Evolutionary conservation across 2,329 filamentous ascomycete genomes (phyloP).

Genomic region (Didymellaceae sp.): DNA sequence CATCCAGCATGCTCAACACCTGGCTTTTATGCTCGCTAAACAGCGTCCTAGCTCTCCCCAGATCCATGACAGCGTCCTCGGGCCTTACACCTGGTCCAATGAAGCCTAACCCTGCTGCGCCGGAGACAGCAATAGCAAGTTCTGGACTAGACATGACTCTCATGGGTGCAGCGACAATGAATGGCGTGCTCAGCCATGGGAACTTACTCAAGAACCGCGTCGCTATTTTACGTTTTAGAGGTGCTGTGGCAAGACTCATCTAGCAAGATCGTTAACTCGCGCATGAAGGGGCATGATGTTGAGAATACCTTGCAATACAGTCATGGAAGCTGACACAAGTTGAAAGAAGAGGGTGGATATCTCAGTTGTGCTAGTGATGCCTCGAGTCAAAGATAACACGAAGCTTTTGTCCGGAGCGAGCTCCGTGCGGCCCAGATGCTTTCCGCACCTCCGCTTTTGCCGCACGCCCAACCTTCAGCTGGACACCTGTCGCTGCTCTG

Average conservation of each 20-base stretch:
- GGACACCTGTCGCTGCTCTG: too few species aligned
- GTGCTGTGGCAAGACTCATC: neutral
- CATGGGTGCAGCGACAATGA: conserved; percentile 71
- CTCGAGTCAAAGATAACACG: neutral
- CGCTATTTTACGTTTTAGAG: neutral
- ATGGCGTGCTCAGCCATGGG: conserved; percentile 62
- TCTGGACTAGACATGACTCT: conserved; percentile 61
- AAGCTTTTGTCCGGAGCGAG: neutral
- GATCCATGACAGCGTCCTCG: conserved; percentile 33
- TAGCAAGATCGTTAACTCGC: neutral
- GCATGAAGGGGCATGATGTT: too few species aligned
- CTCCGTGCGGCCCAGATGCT: neutral
- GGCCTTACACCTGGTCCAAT: conserved; percentile 49
- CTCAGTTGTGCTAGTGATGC: too few species aligned
- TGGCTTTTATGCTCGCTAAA: too few species aligned
- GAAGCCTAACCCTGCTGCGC: conserved; percentile 53
- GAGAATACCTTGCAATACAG: too few species aligned
- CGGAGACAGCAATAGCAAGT: conserved; percentile 66
- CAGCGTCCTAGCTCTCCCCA: neutral
- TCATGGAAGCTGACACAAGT: too few species aligned
- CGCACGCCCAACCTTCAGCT: too few species aligned
- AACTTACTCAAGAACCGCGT: neutral
- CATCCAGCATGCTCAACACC: too few species aligned
- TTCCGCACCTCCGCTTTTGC: neutral
- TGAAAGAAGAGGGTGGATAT: too few species aligned